These are phyloP conservation scores for Skeletonema potamos DNA, from an alignment of 108 stramenopile species.

Conservation along the genomic window DNA sequence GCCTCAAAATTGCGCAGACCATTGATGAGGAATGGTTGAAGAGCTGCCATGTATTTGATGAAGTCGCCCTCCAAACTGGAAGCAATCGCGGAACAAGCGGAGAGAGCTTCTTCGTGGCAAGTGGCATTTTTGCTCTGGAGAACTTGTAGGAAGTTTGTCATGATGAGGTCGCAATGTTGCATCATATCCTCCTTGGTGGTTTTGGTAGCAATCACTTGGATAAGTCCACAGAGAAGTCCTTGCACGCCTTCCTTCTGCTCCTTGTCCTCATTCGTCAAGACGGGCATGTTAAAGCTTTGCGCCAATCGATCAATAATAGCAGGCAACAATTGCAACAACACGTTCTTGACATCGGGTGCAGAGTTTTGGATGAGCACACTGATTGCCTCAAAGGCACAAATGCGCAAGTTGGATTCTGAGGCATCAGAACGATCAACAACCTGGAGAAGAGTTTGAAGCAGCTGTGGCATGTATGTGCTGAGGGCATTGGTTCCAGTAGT, in stretches of 20 bases:
- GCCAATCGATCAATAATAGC: slow-evolving; percentile 79
- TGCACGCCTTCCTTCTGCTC: slow-evolving; percentile 86
- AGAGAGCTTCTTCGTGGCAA: slow-evolving; percentile 94
- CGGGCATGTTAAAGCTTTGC: slow-evolving; percentile 66
- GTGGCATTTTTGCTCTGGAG: slow-evolving; percentile 82
- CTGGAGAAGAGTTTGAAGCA: slow-evolving; percentile 80
- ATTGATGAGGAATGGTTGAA: slow-evolving; percentile 78
- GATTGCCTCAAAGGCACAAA: slow-evolving; percentile 85
- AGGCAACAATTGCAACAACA: slow-evolving; percentile 75
- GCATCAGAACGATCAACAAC: slow-evolving; percentile 89
- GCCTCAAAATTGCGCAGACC: slow-evolving; percentile 91
- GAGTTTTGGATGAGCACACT: slow-evolving; percentile 82
- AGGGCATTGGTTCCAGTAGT: slow-evolving; percentile 77
- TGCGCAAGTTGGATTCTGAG: slow-evolving; percentile 75
- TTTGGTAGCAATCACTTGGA: slow-evolving; percentile 83
- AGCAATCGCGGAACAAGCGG: slow-evolving; percentile 87
- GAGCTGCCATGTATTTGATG: slow-evolving; percentile 86
- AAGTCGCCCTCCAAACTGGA: slow-evolving; percentile 87
- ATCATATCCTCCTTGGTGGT: slow-evolving; percentile 69
- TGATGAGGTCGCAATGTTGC: slow-evolving; percentile 79
- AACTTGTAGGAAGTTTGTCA: slow-evolving; percentile 85
- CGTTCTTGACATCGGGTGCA: slow-evolving; percentile 70
- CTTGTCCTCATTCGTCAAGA: slow-evolving; percentile 83
- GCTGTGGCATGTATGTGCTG: slow-evolving; percentile 60
- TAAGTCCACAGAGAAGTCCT: slow-evolving; percentile 81